Conservation (phyloP, 257 asterid genomes). For the Forsythia suspensa region DNA sequence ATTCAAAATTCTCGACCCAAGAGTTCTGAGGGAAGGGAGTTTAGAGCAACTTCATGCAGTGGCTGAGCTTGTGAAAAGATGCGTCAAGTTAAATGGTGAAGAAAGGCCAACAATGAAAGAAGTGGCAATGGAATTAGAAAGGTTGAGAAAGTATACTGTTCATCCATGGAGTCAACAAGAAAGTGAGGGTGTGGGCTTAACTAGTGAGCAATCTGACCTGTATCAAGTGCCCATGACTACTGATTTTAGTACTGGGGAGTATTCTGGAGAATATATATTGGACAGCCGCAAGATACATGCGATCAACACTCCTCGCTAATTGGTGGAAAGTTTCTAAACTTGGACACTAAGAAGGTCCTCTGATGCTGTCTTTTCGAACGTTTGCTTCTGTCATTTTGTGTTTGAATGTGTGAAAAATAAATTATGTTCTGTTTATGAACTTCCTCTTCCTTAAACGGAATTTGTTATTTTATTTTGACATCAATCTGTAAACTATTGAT, state of each 20-base stretch:
- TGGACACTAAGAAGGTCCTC: too few relatives aligned
- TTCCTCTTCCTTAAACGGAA: too few relatives aligned
- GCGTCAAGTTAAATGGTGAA: slow-evolving; percentile 43
- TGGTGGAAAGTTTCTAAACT: too few relatives aligned
- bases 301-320: too few relatives aligned
- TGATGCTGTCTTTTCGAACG: too few relatives aligned
- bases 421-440: too few relatives aligned
- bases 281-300: background rate
- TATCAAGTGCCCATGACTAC: slow-evolving; percentile 39
- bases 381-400: too few relatives aligned
- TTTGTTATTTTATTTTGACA: background rate
- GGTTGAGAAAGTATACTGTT: slow-evolving; percentile 45
- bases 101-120: slow-evolving; percentile 84
- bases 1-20: slow-evolving; percentile 54
- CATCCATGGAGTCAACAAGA: slow-evolving; percentile 49
- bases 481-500: background rate
- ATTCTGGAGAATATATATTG: slow-evolving; percentile 37
- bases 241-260: slow-evolving; percentile 17
- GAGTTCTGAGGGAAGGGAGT: slow-evolving; percentile 60
- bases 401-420: too few relatives aligned
- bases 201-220: slow-evolving; percentile 36
- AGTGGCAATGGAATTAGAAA: slow-evolving; percentile 67
- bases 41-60: slow-evolving; percentile 50
- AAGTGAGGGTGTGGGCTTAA: background rate
- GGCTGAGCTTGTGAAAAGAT: slow-evolving; percentile 55